These are phyloP conservation scores for Aspergillus fumigatus DNA, from an alignment of 2,329 filamentous ascomycete species.

Conservation along the genomic window DNA sequence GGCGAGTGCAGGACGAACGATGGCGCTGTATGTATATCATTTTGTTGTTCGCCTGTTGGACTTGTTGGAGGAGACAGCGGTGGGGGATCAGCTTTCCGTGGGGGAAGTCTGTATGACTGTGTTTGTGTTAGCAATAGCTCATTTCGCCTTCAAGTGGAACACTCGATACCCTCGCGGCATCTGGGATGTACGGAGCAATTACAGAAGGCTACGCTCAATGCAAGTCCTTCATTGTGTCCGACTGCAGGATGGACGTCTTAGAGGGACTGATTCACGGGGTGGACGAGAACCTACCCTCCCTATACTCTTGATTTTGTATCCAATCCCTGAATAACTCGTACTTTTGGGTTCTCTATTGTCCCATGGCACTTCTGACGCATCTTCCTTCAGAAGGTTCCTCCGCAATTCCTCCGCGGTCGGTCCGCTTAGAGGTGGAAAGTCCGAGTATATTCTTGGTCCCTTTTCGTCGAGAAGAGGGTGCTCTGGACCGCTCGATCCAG, in stretches of 20 bases:
- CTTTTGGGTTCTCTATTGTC: constrained; percentile 49
- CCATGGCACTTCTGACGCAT: constrained; percentile 65
- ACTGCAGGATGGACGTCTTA: background rate
- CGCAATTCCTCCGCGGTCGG: constrained; percentile 62
- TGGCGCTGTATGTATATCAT: constrained; percentile 41
- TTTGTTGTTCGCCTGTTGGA: constrained; percentile 46
- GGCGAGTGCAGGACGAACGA: constrained; percentile 74
- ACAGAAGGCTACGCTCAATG: background rate
- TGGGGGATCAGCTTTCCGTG: constrained; percentile 59
- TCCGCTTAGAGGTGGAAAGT: constrained; percentile 62
- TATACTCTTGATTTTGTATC: constrained; percentile 67
- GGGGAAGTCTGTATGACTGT: constrained; percentile 53
- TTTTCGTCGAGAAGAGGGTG: constrained; percentile 52
- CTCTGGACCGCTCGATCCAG: constrained; percentile 32
- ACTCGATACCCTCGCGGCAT: background rate
- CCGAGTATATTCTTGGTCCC: constrained; percentile 63
- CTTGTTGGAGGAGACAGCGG: constrained; percentile 47
- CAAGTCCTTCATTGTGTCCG: background rate
- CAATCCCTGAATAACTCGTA: constrained; percentile 46
- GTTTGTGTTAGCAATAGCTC: constrained; percentile 13
- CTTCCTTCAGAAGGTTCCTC: constrained; percentile 60
- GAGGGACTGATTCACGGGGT: background rate
- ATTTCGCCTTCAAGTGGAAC: background rate
- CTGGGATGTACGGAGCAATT: background rate
- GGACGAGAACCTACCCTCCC: constrained; percentile 66